Conservation (phyloP, 495 filamentous ascomycete genomes). For the Aspergillus asperescens region DNA sequence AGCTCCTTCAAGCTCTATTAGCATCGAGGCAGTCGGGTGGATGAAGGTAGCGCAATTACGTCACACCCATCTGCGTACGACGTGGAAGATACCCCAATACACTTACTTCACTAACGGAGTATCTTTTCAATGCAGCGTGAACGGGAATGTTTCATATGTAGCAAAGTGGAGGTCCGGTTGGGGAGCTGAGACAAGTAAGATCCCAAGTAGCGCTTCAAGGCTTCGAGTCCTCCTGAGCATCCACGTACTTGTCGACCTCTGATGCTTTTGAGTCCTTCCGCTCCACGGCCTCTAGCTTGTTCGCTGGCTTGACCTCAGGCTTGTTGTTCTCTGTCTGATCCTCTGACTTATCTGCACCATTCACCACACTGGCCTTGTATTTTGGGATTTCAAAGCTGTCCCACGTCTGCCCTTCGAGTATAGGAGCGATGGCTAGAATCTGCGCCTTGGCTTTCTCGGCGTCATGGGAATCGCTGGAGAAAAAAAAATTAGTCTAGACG, state of each 20-base stretch:
- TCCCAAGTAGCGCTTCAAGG: constrained; percentile 3
- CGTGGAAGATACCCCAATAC: background rate
- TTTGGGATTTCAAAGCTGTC: constrained; percentile 41
- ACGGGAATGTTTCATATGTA: background rate
- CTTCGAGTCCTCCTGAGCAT: constrained; percentile 42
- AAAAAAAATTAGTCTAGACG: background rate
- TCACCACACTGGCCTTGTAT: constrained; percentile 20
- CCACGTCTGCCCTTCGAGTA: constrained; percentile 65
- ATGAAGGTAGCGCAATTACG: constrained; percentile 5
- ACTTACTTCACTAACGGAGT: constrained; percentile 1
- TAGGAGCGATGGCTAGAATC: constrained; percentile 80
- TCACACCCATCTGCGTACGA: background rate
- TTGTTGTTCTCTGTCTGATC: constrained; percentile 12
- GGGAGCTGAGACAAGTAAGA: background rate
- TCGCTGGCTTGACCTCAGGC: background rate
- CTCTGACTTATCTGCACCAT: constrained; percentile 8
- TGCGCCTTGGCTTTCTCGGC: constrained; percentile 74
- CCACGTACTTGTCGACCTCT: constrained; percentile 54
- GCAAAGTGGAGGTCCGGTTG: background rate
- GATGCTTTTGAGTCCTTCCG: constrained; percentile 46
- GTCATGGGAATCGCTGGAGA: constrained; percentile 57
- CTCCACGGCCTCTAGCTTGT: constrained; percentile 24
- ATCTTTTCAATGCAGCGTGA: too few relatives aligned
- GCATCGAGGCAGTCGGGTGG: background rate
- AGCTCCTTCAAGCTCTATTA: background rate